Conservation (phyloP, 1,284 basidiomycete genomes). For the Heterobasidion annosum region DNA sequence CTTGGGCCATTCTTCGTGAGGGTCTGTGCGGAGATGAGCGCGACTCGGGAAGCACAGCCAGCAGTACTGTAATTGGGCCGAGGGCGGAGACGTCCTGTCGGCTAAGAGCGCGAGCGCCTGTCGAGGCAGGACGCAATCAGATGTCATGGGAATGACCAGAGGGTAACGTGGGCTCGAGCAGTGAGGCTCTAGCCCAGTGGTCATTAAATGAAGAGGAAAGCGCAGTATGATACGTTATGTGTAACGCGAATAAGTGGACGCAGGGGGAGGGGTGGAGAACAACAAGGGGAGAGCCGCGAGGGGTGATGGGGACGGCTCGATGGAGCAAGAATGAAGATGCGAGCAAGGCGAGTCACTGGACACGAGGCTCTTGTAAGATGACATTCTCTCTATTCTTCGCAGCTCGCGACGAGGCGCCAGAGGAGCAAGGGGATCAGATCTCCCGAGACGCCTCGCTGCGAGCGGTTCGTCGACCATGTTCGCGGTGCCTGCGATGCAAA, state of each 20-base stretch:
- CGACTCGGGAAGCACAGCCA: neutral
- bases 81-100: too few relatives aligned
- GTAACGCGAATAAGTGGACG: too few relatives aligned
- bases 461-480: too few relatives aligned
- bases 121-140: neutral
- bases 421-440: too few relatives aligned
- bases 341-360: neutral
- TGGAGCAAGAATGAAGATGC: neutral
- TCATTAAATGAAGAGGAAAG: too few relatives aligned
- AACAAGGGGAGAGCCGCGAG: neutral
- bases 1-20: too few relatives aligned
- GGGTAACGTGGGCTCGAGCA: neutral
- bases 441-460: too few relatives aligned
- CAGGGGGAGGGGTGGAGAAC: neutral
- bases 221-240: too few relatives aligned
- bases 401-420: too few relatives aligned
- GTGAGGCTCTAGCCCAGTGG: too few relatives aligned
- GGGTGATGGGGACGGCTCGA: neutral
- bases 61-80: neutral
- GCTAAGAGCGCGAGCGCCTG: neutral
- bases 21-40: neutral
- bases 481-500: too few relatives aligned
- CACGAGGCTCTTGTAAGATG: neutral
- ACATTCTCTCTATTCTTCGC: neutral
- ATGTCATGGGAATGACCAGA: neutral